Conservation (phyloP, 768 basidiomycete species). For the Pleurotus salmoneostramineus region DNA sequence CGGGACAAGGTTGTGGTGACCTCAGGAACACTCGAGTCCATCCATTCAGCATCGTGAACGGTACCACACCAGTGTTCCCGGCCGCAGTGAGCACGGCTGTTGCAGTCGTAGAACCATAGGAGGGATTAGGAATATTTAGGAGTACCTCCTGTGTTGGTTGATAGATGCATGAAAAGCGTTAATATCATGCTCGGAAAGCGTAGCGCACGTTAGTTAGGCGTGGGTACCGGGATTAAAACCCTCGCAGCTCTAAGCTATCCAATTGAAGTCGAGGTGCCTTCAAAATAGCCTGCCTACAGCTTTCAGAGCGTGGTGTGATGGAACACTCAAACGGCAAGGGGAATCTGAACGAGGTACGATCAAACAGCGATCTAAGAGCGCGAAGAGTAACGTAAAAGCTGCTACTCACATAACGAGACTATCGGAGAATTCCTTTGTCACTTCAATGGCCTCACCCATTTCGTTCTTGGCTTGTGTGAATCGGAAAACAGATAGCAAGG, state of each 20-base stretch:
- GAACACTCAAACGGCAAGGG: not conserved
- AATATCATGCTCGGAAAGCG: not conserved
- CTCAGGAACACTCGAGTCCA: constrained; percentile 13
- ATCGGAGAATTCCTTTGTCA: not conserved
- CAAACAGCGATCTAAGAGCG: no score
- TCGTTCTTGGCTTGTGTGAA: not conserved
- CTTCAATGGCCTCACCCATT: not conserved
- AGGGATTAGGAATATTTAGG: not conserved
- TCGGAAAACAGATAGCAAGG: not conserved
- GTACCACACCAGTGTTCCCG: constrained; percentile 10
- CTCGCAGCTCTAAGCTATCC: not conserved
- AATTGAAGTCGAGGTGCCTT: not conserved
- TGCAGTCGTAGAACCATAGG: constrained; percentile 8
- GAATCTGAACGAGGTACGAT: not conserved
- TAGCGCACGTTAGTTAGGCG: no score
- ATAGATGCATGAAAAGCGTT: not conserved
- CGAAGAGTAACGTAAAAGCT: not conserved
- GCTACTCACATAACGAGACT: not conserved
- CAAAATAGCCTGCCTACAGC: not conserved
- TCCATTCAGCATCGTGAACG: constrained; percentile 10
- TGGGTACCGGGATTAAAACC: not conserved
- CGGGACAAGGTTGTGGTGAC: constrained; percentile 14
- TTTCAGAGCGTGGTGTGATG: not conserved
- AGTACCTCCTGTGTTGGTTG: not conserved
- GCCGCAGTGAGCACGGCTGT: constrained; percentile 10